Evolutionary conservation across 345 rosid genomes (phyloP).

Genomic region (Pseudoturritis turrita): DNA sequence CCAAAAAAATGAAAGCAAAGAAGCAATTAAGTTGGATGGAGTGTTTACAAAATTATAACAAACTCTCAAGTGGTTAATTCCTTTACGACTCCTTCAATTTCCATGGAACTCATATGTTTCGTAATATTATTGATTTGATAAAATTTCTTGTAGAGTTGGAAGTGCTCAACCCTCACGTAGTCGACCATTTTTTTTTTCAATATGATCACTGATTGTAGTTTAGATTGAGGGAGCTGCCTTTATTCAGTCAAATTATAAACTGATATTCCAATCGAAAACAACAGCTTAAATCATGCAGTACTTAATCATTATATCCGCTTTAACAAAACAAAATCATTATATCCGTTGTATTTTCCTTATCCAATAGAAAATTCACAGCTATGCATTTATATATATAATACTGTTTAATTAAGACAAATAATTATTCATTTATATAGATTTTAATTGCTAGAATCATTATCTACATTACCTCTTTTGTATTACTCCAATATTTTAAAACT

Average conservation of each 20-base stretch:
- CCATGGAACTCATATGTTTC: neutral
- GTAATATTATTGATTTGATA: neutral
- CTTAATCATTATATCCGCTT: neutral
- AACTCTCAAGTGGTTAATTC: conserved; percentile 10
- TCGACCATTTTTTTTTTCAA: neutral
- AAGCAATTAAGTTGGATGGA: neutral
- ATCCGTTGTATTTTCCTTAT: neutral
- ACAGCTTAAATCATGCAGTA: neutral
- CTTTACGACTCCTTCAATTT: conserved; percentile 7
- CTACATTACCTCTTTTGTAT: neutral
- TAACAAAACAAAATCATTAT: neutral
- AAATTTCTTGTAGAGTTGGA: neutral
- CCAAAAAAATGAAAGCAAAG: neutral
- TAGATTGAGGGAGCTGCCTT: neutral
- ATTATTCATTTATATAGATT: too few relatives aligned
- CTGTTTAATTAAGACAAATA: neutral
- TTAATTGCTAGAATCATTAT: neutral
- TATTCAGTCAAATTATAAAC: neutral
- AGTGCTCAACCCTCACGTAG: neutral
- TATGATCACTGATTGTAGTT: neutral
- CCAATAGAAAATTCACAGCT: neutral
- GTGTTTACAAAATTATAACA: neutral
- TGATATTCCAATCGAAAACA: neutral
- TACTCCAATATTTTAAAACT: neutral
- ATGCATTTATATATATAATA: neutral